These are phyloP conservation scores for Lactifluus echinatus DNA, from an alignment of 768 basidiomycete genomes.

Conservation along the genomic window DNA sequence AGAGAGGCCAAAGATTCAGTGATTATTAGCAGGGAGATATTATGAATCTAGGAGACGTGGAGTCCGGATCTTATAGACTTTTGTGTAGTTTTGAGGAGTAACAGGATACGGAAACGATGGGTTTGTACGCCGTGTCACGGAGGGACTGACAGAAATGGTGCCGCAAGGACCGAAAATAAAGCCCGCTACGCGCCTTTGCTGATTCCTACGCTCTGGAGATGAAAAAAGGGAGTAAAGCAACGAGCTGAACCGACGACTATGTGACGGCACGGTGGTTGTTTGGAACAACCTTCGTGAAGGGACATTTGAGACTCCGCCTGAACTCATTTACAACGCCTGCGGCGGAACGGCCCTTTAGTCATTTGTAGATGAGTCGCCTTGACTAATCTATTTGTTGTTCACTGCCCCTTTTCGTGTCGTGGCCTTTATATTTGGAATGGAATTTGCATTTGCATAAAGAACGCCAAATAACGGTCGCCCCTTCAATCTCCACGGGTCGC, in stretches of 20 bases:
- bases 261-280: slow-evolving; percentile 19
- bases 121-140: not conserved
- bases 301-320: slow-evolving; percentile 17
- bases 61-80: slow-evolving; percentile 5
- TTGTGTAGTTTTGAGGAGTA: slow-evolving; percentile 12
- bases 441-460: no score
- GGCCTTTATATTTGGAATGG: no score
- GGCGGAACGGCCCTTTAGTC: not conserved
- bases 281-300: slow-evolving; percentile 12
- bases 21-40: slow-evolving; percentile 1
- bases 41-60: slow-evolving; percentile 3
- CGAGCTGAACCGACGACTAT: slow-evolving; percentile 1
- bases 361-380: not conserved
- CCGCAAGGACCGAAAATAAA: not conserved
- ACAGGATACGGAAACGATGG: not conserved
- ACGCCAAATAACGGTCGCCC: no score
- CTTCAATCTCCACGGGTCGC: no score
- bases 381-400: no score
- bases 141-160: not conserved
- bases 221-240: not conserved
- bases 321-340: slow-evolving; percentile 3
- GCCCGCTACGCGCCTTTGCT: not conserved
- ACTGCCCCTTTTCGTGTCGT: no score
- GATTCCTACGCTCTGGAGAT: slow-evolving; percentile 6
- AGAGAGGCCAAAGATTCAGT: not conserved